Evolutionary conservation across 306 rosid genomes (phyloP).

Genomic region (Pueraria montana): DNA sequence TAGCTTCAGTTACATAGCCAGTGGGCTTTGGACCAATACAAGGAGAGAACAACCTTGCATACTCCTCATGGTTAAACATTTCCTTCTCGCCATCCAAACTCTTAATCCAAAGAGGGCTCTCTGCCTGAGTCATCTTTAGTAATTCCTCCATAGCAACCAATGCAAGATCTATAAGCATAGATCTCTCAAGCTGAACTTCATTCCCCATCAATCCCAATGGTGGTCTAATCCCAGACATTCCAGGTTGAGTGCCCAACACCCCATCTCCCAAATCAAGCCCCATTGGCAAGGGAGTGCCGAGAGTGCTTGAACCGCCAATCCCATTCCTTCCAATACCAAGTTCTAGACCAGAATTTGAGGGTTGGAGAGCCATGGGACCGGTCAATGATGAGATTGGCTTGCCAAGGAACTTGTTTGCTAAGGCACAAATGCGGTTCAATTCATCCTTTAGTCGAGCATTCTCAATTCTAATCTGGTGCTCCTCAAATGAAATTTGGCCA

Average conservation of each 20-base stretch:
- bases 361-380: constrained; percentile 59
- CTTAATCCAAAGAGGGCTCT: constrained; percentile 82
- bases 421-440: constrained; percentile 68
- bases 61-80: constrained; percentile 74
- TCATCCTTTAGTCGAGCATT: constrained; percentile 91
- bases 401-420: constrained; percentile 87
- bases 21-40: constrained; percentile 65
- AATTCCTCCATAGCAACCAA: constrained; percentile 88
- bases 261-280: constrained; percentile 85
- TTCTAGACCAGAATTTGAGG: constrained; percentile 68
- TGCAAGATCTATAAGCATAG: constrained; percentile 77
- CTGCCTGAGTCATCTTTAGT: constrained; percentile 77
- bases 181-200: constrained; percentile 66
- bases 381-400: constrained; percentile 74
- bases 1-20: constrained; percentile 74
- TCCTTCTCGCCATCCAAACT: constrained; percentile 70
- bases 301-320: constrained; percentile 57
- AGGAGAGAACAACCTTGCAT: constrained; percentile 67
- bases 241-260: constrained; percentile 45
- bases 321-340: constrained; percentile 86
- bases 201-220: constrained; percentile 61
- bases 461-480: constrained; percentile 88
- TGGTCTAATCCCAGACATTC: constrained; percentile 57
- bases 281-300: constrained; percentile 53
- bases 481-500: constrained; percentile 87